phyloP scores from a whole-genome alignment of 2,329 filamentous ascomycete genomes.

The Hypoxylon sp. region DNA sequence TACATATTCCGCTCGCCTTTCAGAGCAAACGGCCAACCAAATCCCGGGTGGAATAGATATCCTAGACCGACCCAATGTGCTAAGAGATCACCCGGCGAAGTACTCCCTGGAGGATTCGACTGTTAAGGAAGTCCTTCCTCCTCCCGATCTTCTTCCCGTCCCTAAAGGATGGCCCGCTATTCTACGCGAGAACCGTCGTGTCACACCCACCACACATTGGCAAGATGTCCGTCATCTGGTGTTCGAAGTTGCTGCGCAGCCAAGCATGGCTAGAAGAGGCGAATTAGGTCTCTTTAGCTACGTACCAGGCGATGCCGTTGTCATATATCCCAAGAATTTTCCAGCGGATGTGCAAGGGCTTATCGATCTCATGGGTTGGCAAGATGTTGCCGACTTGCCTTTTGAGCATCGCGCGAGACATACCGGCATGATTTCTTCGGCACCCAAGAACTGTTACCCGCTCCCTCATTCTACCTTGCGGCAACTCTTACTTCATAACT shows the following conservation, averaged over 20 bases:
- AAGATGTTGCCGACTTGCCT: slow-evolving; percentile 76
- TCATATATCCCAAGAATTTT: slow-evolving; percentile 91
- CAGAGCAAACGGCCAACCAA: slow-evolving; percentile 42
- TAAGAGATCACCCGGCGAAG: slow-evolving; percentile 56
- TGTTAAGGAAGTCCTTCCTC: slow-evolving; percentile 47
- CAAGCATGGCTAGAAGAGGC: slow-evolving; percentile 33
- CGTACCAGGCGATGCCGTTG: slow-evolving; percentile 83
- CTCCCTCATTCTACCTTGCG: slow-evolving; percentile 74
- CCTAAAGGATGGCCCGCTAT: slow-evolving; percentile 69
- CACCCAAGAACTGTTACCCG: slow-evolving; percentile 54
- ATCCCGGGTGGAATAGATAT: slow-evolving; percentile 47
- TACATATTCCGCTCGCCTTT: slow-evolving; percentile 46
- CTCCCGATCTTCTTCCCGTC: slow-evolving; percentile 66
- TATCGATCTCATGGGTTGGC: slow-evolving; percentile 85
- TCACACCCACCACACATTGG: slow-evolving; percentile 86
- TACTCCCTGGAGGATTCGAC: slow-evolving; percentile 52
- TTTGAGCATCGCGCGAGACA: slow-evolving; percentile 61
- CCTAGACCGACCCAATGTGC: slow-evolving; percentile 57
- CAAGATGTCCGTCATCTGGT: slow-evolving; percentile 92
- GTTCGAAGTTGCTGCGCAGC: slow-evolving; percentile 63
- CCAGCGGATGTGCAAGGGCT: slow-evolving; percentile 83
- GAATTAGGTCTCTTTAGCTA: slow-evolving; percentile 57
- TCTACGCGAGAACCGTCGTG: slow-evolving; percentile 75
- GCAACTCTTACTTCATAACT: slow-evolving; percentile 81
- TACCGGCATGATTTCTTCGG: slow-evolving; percentile 38